Conservation (phyloP, 352 stramenopile species). For the Elongisporangium anandrum region DNA sequence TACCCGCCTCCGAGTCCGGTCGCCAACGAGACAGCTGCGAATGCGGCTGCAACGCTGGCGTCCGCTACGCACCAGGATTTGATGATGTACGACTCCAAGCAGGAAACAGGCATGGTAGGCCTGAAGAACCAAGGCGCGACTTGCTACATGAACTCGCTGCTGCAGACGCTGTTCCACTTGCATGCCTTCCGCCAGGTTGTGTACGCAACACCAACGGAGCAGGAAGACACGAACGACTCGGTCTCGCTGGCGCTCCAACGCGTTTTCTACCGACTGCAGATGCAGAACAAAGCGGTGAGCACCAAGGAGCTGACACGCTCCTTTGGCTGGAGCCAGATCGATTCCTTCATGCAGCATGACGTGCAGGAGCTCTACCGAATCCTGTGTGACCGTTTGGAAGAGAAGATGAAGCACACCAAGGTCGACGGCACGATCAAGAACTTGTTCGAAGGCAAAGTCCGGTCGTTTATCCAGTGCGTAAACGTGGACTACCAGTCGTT, state of each 20-base stretch:
- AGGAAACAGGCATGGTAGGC: constrained; percentile 84
- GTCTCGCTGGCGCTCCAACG: constrained; percentile 80
- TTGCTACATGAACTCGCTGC: constrained; percentile 93
- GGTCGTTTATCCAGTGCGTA: constrained; percentile 89
- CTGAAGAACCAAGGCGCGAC: constrained; percentile 90
- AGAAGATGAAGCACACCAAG: constrained; percentile 90
- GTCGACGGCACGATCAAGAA: constrained; percentile 77
- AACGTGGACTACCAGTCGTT: constrained; percentile 88
- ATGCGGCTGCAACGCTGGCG: constrained; percentile 8
- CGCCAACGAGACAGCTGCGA: constrained; percentile 9
- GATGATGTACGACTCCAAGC: constrained; percentile 65
- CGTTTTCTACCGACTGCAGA: constrained; percentile 83
- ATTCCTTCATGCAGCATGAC: constrained; percentile 93
- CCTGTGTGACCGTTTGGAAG: constrained; percentile 89
- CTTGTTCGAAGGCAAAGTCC: constrained; percentile 89
- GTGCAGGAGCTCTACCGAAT: constrained; percentile 91
- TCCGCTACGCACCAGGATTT: constrained; percentile 19
- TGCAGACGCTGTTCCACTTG: constrained; percentile 91
- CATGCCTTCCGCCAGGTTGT: constrained; percentile 81
- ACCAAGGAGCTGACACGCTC: constrained; percentile 91
- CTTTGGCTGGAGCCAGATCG: constrained; percentile 90
- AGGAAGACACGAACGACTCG: constrained; percentile 82
- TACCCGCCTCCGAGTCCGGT: constrained; percentile 15
- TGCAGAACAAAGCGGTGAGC: constrained; percentile 69
- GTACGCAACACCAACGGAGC: constrained; percentile 71